Conservation (phyloP, 1,284 basidiomycete species). For the Ustilago lituana region DNA sequence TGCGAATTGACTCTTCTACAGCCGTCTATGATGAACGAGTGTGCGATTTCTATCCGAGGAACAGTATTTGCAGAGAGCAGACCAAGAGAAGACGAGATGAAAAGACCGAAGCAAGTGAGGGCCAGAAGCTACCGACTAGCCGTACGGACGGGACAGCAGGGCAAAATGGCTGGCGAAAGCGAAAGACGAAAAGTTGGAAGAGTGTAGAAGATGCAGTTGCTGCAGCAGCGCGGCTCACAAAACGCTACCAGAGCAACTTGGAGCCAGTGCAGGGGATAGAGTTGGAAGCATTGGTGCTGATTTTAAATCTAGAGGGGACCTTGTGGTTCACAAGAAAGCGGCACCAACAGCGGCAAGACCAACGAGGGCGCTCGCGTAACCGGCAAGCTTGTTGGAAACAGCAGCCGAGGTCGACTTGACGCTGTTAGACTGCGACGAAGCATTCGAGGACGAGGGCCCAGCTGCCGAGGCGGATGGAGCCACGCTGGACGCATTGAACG, state of each 20-base stretch:
- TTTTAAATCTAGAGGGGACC: no score
- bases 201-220: no score
- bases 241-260: conserved; percentile 27
- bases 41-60: no score
- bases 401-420: conserved; percentile 29
- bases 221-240: background rate
- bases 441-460: conserved; percentile 74
- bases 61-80: no score
- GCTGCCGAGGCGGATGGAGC: conserved; percentile 74
- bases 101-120: no score
- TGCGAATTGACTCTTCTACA: no score
- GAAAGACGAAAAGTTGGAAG: conserved; percentile 16
- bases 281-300: background rate
- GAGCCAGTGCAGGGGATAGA: background rate
- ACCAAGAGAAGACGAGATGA: no score
- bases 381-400: conserved; percentile 15
- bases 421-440: conserved; percentile 69
- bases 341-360: conserved; percentile 41
- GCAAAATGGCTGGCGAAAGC: conserved; percentile 7
- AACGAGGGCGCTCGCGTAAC: conserved; percentile 32
- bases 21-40: no score
- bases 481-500: conserved; percentile 16
- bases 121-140: no score
- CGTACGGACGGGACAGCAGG: no score
- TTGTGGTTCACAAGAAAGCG: conserved; percentile 32